Evolutionary conservation across 2,329 filamentous ascomycete species (phyloP).

Genomic region (Mollisiaceae sp.): DNA sequence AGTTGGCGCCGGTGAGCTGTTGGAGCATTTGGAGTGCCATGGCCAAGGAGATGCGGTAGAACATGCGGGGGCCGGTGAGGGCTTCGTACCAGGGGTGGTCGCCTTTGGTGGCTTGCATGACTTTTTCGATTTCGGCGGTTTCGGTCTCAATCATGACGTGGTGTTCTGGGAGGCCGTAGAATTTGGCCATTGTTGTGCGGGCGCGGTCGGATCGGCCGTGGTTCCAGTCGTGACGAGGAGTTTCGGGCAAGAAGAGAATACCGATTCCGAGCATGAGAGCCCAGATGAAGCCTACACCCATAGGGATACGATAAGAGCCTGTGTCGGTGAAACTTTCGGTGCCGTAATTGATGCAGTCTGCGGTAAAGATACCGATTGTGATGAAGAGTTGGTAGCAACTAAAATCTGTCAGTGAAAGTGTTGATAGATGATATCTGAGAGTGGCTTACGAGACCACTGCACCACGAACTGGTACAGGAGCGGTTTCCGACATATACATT

Average conservation of each 20-base stretch:
- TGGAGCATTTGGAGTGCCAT: conserved; percentile 69
- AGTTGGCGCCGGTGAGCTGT: conserved; percentile 69
- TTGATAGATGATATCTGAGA: background rate
- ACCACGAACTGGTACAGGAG: conserved; percentile 66
- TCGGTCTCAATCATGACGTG: conserved; percentile 56
- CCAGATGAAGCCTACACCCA: conserved; percentile 59
- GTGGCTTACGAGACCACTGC: conserved; percentile 59
- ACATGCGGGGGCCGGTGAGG: conserved; percentile 62
- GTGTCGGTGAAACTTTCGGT: conserved; percentile 44
- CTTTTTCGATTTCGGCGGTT: conserved; percentile 55
- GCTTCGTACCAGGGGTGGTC: conserved; percentile 68
- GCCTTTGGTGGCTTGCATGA: conserved; percentile 49
- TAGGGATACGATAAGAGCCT: conserved; percentile 66
- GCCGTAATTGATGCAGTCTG: conserved; percentile 60
- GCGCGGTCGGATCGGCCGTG: conserved; percentile 54
- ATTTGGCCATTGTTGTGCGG: conserved; percentile 55
- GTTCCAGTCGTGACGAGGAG: conserved; percentile 60
- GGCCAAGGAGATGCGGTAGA: conserved; percentile 69
- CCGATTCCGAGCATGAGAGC: conserved; percentile 58
- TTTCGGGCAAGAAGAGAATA: conserved; percentile 60
- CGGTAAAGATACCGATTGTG: conserved; percentile 69
- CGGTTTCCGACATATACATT: conserved; percentile 70
- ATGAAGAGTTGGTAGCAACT: conserved; percentile 76
- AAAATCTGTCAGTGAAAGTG: conserved; percentile 14
- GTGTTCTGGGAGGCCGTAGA: conserved; percentile 54